Base-by-base conservation (phyloP, 257 asterid genomes). In the Knoxia roxburghii region DNA sequence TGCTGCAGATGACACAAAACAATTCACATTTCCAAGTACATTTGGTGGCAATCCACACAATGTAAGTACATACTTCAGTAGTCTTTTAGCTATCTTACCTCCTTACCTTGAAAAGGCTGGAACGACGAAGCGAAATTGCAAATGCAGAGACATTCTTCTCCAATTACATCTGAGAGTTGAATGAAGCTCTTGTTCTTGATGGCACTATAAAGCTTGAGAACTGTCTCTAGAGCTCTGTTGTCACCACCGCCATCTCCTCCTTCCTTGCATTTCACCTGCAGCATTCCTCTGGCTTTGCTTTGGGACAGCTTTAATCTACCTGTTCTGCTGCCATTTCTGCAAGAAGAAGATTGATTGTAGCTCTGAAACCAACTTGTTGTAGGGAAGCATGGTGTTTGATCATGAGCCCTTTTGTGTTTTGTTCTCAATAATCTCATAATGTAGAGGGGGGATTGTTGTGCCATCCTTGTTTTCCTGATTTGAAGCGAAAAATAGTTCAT, bases 131-230 rank as follows among this genome's bases (percentile, higher is more conserved):
- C 77, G 8, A 89, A 82, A 65, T 87, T 89, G 59, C 88, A 87
- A 67, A 77, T 64, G 61, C 93, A 86, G 21, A 59, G 72, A 72
- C 97, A 90, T 76, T 85, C 95, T 67, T 90, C 95, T 20, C 89
- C 87, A 33, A 85, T 82, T 12, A 84, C 43, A 73, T 90, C 91
- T 10, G 89, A 84, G 21, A 90, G 33, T 69, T 80, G 78, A 18
- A 39, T n/a, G 8, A 68, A 64, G 58, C 83, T 75, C 55, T 74
- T 81, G 29, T 85, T 81, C 74, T 75, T 81, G 68, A 87, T 73
- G 54, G 91, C 91, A 27, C 59, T 81, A 41, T 85, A 78, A 51
- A 90, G 89, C 69, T 81, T 87, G 20, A 84, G 87, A 66, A 90
- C 97, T 11, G 94, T 74, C 35, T 87, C 94, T 24, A 84, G 59